Conservation (phyloP, 768 basidiomycete genomes). For the Fibroporia radiculosa region DNA sequence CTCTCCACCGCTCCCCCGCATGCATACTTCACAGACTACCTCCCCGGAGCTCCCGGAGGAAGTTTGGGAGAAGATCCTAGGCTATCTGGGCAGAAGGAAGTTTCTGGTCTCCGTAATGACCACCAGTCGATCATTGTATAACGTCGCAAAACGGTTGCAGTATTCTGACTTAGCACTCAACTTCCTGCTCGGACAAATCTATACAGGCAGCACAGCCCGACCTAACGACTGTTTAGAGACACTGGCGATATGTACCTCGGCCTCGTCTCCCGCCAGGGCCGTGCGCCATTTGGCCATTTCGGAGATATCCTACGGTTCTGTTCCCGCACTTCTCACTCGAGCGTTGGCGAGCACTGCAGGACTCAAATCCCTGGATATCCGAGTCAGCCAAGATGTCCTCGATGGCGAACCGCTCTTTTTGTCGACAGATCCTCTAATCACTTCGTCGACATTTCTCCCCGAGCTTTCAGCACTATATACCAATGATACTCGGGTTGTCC, state of each 20-base stretch:
- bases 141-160: constrained; percentile 12
- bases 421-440: not conserved
- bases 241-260: not conserved
- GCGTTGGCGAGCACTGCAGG: constrained; percentile 8
- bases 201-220: not conserved
- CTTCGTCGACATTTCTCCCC: constrained; percentile 11
- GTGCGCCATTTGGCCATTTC: constrained; percentile 11
- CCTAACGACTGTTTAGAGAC: constrained; percentile 1
- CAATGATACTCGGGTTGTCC: constrained; percentile 2
- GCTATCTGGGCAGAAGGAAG: not conserved
- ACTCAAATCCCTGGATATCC: constrained; percentile 11
- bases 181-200: constrained; percentile 4
- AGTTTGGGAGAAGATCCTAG: constrained; percentile 4
- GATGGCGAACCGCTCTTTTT: not conserved
- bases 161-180: constrained; percentile 9
- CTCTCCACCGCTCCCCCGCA: not conserved
- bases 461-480: constrained; percentile 17
- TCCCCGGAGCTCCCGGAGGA: constrained; percentile 5
- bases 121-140: constrained; percentile 9
- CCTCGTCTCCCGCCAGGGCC: constrained; percentile 12
- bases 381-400: not conserved
- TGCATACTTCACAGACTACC: not conserved
- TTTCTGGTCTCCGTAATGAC: constrained; percentile 9
- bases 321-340: constrained; percentile 5
- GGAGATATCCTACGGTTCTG: constrained; percentile 5